These are phyloP conservation scores for Saccharum spontaneum DNA, from an alignment of 176 grass and related monocot genomes.

Conservation along the genomic window DNA sequence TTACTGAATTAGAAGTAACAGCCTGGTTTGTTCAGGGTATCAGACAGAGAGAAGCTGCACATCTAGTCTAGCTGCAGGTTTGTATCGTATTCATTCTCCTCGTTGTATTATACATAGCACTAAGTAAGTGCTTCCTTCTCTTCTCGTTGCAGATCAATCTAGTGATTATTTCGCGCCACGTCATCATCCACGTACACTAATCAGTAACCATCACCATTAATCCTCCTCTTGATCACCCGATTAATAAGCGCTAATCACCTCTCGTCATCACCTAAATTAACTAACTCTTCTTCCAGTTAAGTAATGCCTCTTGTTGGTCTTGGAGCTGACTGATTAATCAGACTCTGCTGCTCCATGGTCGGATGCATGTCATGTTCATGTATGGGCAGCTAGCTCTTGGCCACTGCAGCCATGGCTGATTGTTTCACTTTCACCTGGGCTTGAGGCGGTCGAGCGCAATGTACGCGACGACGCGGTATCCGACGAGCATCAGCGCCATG, in stretches of 20 bases:
- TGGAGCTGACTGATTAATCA: not conserved
- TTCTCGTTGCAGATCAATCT: not conserved
- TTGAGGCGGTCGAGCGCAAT: conserved; percentile 72
- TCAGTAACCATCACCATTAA: not conserved
- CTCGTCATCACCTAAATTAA: not conserved
- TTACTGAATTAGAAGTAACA: not conserved
- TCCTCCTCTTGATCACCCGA: not conserved
- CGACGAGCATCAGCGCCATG: conserved; percentile 88
- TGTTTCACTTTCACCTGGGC: conserved; percentile 40
- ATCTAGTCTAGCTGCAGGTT: conserved; percentile 3
- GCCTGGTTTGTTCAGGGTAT: not conserved
- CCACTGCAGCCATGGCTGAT: not conserved
- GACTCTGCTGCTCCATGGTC: not conserved
- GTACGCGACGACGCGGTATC: conserved; percentile 91
- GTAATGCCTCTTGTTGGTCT: not conserved
- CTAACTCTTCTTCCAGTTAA: not conserved
- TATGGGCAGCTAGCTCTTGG: not conserved
- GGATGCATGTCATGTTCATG: too few relatives aligned
- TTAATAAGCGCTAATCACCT: not conserved
- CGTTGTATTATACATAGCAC: conserved; percentile 27
- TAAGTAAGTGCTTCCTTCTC: conserved; percentile 13
- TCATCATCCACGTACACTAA: not conserved
- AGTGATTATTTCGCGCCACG: not conserved
- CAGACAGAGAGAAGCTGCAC: conserved; percentile 13
- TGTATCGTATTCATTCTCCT: conserved; percentile 1